Percentiles rank a stretch among this genome's conserved stretches.
Conservation (phyloP, 2,329 filamentous ascomycete species). For the Verticillium dahliae region DNA sequence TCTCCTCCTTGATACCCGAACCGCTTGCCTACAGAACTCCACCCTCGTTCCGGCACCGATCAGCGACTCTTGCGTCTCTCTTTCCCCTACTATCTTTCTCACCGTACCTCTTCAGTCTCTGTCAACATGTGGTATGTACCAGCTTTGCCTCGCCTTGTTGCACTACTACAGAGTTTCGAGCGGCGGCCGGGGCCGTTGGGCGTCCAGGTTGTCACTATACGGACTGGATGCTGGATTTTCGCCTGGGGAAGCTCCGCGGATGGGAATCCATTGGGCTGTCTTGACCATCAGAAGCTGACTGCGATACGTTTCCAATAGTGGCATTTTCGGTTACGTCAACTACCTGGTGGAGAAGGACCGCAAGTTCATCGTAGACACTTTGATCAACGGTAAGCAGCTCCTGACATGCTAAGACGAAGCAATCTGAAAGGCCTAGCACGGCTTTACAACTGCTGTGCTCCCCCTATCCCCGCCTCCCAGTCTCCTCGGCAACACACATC, state of each 20-base stretch:
- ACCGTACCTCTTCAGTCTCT: constrained; percentile 5
- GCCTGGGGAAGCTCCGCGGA: neutral
- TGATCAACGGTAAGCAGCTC: constrained; percentile 76
- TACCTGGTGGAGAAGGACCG: constrained; percentile 99
- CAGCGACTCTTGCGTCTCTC: neutral
- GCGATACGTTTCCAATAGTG: constrained; percentile 42
- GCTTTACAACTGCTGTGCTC: neutral
- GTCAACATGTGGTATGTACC: constrained; percentile 16
- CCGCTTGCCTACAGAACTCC: neutral
- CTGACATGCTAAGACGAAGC: constrained; percentile 6
- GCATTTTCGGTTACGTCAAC: constrained; percentile 98
- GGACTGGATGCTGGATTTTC: neutral
- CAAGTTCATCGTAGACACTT: constrained; percentile 89
- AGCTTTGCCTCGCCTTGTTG: neutral
- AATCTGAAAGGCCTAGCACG: neutral
- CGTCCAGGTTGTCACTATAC: neutral
- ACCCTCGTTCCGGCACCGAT: neutral
- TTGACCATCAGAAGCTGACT: constrained; percentile 1
- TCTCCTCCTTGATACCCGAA: constrained; percentile 9
- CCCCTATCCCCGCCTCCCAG: neutral
- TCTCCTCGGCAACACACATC: neutral
- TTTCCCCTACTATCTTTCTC: constrained; percentile 9
- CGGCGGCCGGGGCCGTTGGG: neutral
- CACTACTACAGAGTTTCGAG: constrained; percentile 3
- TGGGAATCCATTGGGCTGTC: neutral